These are phyloP conservation scores for Vanilla planifolia DNA, from an alignment of 106 monocot species.

Conservation along the genomic window DNA sequence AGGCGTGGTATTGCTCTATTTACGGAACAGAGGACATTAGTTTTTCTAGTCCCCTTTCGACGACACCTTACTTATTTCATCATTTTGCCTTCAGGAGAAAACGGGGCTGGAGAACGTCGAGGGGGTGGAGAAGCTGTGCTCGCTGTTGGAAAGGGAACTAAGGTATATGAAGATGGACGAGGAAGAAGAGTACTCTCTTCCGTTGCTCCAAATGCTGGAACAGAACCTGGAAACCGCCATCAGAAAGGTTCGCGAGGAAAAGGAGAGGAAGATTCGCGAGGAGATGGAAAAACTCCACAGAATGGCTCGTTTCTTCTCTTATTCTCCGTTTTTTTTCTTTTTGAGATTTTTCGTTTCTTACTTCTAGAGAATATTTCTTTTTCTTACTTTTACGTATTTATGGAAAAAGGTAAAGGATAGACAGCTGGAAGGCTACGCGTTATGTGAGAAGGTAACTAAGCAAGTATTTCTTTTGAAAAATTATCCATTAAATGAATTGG, in stretches of 20 bases:
- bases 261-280: slow-evolving; percentile 4
- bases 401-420: not conserved
- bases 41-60: not conserved
- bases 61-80: not conserved
- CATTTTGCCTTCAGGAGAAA: slow-evolving; percentile 26
- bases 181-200: slow-evolving; percentile 46
- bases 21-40: too few relatives aligned
- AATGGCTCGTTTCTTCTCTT: not conserved
- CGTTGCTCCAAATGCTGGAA: slow-evolving; percentile 44
- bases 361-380: not conserved
- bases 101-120: slow-evolving; percentile 32
- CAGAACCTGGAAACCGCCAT: slow-evolving; percentile 65
- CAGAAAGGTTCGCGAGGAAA: slow-evolving; percentile 15
- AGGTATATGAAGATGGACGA: slow-evolving; percentile 69
- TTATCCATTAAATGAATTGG: too few relatives aligned
- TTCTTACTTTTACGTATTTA: too few relatives aligned
- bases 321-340: too few relatives aligned
- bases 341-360: too few relatives aligned
- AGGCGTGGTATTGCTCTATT: slow-evolving; percentile 12
- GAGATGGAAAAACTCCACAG: slow-evolving; percentile 6
- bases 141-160: slow-evolving; percentile 51
- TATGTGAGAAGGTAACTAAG: slow-evolving; percentile 6
- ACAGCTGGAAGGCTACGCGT: not conserved
- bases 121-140: slow-evolving; percentile 51
- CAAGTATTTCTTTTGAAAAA: too few relatives aligned